Percentiles rank a stretch among this genome's conserved stretches.
Conservation (phyloP, 495 filamentous ascomycete species). For the Terfezia boudieri region DNA sequence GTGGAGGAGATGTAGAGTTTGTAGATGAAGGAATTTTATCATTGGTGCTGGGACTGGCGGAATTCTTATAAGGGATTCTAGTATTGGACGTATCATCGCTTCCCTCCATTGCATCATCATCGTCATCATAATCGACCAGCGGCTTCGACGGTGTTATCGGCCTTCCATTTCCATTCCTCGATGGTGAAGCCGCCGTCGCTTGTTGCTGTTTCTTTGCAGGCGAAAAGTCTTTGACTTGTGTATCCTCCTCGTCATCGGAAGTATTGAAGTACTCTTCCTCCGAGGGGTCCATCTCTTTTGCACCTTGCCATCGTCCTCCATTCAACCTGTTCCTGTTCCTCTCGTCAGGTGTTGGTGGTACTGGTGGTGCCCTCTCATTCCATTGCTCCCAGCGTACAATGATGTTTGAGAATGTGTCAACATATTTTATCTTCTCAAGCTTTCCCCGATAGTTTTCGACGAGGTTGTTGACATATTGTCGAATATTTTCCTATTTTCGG, state of each 20-base stretch:
- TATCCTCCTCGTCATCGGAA: slow-evolving; percentile 68
- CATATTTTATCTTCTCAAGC: slow-evolving; percentile 55
- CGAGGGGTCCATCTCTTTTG: slow-evolving; percentile 62
- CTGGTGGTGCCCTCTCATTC: slow-evolving; percentile 4
- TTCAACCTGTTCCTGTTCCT: slow-evolving; percentile 34
- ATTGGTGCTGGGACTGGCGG: slow-evolving; percentile 35
- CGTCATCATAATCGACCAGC: slow-evolving; percentile 76
- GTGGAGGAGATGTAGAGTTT: slow-evolving; percentile 6
- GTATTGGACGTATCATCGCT: slow-evolving; percentile 19
- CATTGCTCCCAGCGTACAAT: slow-evolving; percentile 56
- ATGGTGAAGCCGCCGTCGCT: slow-evolving; percentile 9
- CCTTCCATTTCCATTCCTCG: slow-evolving; percentile 24
- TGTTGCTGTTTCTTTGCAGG: slow-evolving; percentile 4
- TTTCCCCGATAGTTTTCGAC: slow-evolving; percentile 77
- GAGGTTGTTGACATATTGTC: slow-evolving; percentile 58
- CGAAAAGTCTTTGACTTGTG: slow-evolving; percentile 5
- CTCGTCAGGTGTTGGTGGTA: slow-evolving; percentile 22
- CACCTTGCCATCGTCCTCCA: slow-evolving; percentile 47
- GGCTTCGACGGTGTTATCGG: slow-evolving; percentile 39
- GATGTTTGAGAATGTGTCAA: slow-evolving; percentile 62
- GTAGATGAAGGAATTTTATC: slow-evolving; percentile 14
- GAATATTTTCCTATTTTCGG: slow-evolving; percentile 41
- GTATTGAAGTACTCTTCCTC: slow-evolving; percentile 93
- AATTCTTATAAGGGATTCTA: slow-evolving; percentile 16
- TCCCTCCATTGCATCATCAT: slow-evolving; percentile 43